Evolutionary conservation across 1,284 basidiomycete genomes (phyloP).

Genomic region (Leccinum subrobustum): DNA sequence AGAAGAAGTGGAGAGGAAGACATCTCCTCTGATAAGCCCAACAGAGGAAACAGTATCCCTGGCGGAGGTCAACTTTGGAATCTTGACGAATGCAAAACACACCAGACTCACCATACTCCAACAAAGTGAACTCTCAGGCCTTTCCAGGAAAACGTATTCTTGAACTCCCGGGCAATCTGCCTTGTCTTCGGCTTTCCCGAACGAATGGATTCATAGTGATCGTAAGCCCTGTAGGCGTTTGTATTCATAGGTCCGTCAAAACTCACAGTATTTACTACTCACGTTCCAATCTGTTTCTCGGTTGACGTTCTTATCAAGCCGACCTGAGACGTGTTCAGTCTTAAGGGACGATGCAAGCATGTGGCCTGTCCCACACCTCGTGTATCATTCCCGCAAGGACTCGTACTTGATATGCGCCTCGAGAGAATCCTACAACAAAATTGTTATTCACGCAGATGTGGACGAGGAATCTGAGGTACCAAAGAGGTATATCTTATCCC

Average conservation of each 20-base stretch:
- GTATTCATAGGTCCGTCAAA: not conserved
- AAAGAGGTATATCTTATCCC: slow-evolving; percentile 44
- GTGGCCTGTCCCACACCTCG: slow-evolving; percentile 21
- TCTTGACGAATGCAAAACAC: not conserved
- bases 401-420: slow-evolving; percentile 43
- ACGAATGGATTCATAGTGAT: slow-evolving; percentile 28
- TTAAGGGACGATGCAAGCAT: not conserved
- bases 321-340: slow-evolving; percentile 6
- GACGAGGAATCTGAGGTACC: slow-evolving; percentile 25
- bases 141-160: slow-evolving; percentile 1
- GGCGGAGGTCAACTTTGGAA: not conserved
- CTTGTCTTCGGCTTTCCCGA: not conserved
- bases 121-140: slow-evolving; percentile 35
- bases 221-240: slow-evolving; percentile 31
- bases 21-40: slow-evolving; percentile 21
- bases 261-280: not conserved
- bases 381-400: slow-evolving; percentile 39
- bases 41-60: slow-evolving; percentile 43
- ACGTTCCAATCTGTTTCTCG: slow-evolving; percentile 20
- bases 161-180: not conserved
- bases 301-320: slow-evolving; percentile 15
- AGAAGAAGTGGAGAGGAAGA: slow-evolving; percentile 17
- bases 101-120: slow-evolving; percentile 31
- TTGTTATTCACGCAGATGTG: not conserved
- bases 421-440: slow-evolving; percentile 38